Base-by-base conservation (phyloP, 345 rosid species). In the Microcos paniculata region DNA sequence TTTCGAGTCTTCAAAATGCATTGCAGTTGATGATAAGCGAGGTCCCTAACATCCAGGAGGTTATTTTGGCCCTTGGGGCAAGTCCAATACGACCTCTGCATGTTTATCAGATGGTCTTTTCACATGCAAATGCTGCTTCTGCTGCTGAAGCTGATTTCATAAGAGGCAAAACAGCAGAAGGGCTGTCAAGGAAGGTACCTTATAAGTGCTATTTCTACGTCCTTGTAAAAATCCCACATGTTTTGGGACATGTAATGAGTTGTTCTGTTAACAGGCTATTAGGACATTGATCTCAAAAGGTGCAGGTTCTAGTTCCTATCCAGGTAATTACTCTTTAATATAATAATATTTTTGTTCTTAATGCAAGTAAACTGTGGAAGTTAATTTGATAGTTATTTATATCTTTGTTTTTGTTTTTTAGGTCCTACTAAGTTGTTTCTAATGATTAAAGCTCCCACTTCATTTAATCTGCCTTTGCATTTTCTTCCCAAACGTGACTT, bases 401-500 rank as follows among this genome's bases (percentile, higher is more conserved):
- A n/a, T 53, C 26, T 64, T 38, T 15, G 13, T 9, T 40, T 74
- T 56, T 73, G 51, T 71, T 46, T 55, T 56, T 9, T 71, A 93
- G 99, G 99, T 77, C 88, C 90, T 53, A 84, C 84, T 70, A 92
- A 86, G 84, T 80, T 96, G 88, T 93, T 96, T 79, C 78, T 96
- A 52, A 76, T 96, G 88, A 86, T 88, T 72, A 87, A 88, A 83
- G 99, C 96, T 77, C 96, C 92, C 42, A 69, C 92, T 66, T 84
- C 94, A 77, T 77, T 90, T 72, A 88, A 85, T 79, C 84, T 88
- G 53, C 94, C 98, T 24, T 80, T 80, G 71, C 93, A 93, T 89
- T 96, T 91, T 87, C 92, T 93, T 81, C 99, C 96, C 45, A 96
- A 93, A 85, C 96, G 93, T 63, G 99, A 90, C 73, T 93, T 96